Conservation (phyloP, 805 yeast genomes). For the Hagleromyces aurorensis region DNA sequence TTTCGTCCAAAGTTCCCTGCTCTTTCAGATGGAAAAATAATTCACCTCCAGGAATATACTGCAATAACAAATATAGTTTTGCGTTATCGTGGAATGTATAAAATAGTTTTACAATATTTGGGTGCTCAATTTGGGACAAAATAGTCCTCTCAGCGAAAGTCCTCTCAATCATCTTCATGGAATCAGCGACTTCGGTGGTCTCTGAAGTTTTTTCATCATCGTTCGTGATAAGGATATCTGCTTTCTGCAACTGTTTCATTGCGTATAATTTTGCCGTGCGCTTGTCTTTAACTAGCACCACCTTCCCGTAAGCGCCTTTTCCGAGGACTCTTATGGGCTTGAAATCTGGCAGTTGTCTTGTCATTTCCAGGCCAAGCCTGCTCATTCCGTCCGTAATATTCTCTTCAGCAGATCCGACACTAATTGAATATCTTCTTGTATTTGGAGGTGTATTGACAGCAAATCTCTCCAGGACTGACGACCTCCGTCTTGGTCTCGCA, state of each 20-base stretch:
- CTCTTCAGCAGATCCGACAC: slow-evolving; percentile 6
- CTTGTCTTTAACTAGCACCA: slow-evolving; percentile 62
- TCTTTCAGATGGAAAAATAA: slow-evolving; percentile 41
- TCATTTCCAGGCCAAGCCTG: slow-evolving; percentile 3
- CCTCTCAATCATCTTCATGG: slow-evolving; percentile 52
- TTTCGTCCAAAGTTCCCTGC: slow-evolving; percentile 44
- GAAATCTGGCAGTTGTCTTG: slow-evolving; percentile 44
- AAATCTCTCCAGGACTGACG: slow-evolving; percentile 26
- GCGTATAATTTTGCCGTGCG: slow-evolving; percentile 63
- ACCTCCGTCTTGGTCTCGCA: slow-evolving; percentile 21
- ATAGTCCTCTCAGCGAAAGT: slow-evolving; percentile 77
- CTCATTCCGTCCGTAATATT: slow-evolving; percentile 1
- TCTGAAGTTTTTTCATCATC: slow-evolving; percentile 20
- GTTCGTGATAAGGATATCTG: slow-evolving; percentile 54
- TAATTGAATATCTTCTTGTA: slow-evolving; percentile 21
- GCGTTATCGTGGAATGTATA: slow-evolving; percentile 78
- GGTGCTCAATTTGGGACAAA: slow-evolving; percentile 61
- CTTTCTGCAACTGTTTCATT: slow-evolving; percentile 78
- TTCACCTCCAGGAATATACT: slow-evolving; percentile 87
- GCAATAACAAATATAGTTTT: slow-evolving; percentile 66
- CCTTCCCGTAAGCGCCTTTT: slow-evolving; percentile 85
- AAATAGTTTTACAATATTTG: slow-evolving; percentile 71
- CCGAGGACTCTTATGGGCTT: slow-evolving; percentile 73
- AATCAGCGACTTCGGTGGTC: slow-evolving; percentile 6
- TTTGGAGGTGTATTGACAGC: slow-evolving; percentile 24